Evolutionary conservation across 495 filamentous ascomycete species (phyloP), one percentile per base, ranked within the genome.

Genomic region (Neurospora terricola): DNA sequence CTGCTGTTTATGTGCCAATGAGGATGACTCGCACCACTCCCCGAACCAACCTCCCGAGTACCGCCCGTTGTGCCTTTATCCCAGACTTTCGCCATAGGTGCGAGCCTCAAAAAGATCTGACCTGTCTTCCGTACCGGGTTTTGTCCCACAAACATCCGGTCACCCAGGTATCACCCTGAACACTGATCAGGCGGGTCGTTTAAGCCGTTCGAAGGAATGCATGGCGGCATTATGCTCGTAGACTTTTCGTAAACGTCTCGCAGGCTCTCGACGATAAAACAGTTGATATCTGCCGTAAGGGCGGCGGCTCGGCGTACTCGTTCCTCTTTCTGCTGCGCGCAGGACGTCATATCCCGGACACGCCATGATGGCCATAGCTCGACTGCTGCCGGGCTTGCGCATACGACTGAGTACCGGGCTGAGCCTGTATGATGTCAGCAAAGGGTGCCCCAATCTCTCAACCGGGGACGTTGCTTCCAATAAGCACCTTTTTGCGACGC

Each of bases 401-500:
- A 69, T 75, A 77, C 18, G 78, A 69, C 75, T 78, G 78, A 21
- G 78, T 62, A 38, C 69, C 75, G 70, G 76, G 70, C 73, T 80
- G 79, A 39, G 77, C 59, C 77, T 82, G 69, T 71, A 42, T 69
- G n/a, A 69, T 34, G 76, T 80, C 72, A 80, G 79, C 70, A 71
- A 73, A 77, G 73, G 62, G 69, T 71, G 37, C 69, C 72, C 72
- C 74, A 77, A 73, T 62, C 23, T 38, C 38, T 76, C 77, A 78
- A 69, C 75, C 74, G 72, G 70, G 72, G 62, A 75, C 75, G 73
- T 73, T 76, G 73, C 74, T 72, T 69, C 75, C 71, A 75, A 76
- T 78, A 77, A 77, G 81, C 82, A 87, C 87, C 86, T 88, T 87
- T 81, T 88, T 88, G 78, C 85, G 83, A 71, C 86, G 82, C 81